phyloP scores from a whole-genome alignment of 2,329 filamentous ascomycete genomes.

The Thelonectria olida region DNA sequence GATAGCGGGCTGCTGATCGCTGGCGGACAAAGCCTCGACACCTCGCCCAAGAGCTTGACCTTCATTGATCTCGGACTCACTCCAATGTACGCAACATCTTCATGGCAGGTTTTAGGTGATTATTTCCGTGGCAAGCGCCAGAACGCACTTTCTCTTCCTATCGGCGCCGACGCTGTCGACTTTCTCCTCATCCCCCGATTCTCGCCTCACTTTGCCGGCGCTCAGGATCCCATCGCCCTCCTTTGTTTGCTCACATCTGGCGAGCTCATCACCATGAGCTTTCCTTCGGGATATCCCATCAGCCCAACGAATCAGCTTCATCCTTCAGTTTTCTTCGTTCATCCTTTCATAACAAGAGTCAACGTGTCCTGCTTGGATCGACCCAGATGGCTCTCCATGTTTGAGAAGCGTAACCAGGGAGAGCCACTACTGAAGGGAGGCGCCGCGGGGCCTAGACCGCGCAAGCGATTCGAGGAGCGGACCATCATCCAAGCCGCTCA shows the following conservation, averaged over 20 bases:
- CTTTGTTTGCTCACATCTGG: slow-evolving; percentile 84
- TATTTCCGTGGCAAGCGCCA: slow-evolving; percentile 84
- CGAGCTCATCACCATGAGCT: slow-evolving; percentile 88
- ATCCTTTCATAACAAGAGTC: slow-evolving; percentile 84
- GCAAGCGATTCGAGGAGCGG: slow-evolving; percentile 82
- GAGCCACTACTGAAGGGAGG: slow-evolving; percentile 84
- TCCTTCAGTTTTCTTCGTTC: slow-evolving; percentile 85
- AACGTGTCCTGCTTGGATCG: slow-evolving; percentile 79
- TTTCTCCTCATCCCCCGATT: slow-evolving; percentile 84
- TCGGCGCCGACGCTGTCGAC: slow-evolving; percentile 78
- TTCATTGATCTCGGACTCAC: slow-evolving; percentile 91
- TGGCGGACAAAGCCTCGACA: slow-evolving; percentile 77
- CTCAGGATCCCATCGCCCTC: slow-evolving; percentile 89
- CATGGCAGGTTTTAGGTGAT: slow-evolving; percentile 82
- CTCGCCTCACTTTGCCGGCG: slow-evolving; percentile 87
- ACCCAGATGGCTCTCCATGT: slow-evolving; percentile 87
- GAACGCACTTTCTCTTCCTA: slow-evolving; percentile 77
- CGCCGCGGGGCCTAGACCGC: slow-evolving; percentile 72
- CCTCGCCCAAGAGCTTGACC: slow-evolving; percentile 78
- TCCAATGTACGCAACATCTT: slow-evolving; percentile 89
- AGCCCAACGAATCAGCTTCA: slow-evolving; percentile 93
- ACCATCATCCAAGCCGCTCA: slow-evolving; percentile 89
- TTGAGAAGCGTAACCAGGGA: slow-evolving; percentile 82
- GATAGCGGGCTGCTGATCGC: slow-evolving; percentile 90
- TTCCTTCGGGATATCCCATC: slow-evolving; percentile 91